phyloP scores from a whole-genome alignment of 441 rosid genomes.

The Populus hybrid region DNA sequence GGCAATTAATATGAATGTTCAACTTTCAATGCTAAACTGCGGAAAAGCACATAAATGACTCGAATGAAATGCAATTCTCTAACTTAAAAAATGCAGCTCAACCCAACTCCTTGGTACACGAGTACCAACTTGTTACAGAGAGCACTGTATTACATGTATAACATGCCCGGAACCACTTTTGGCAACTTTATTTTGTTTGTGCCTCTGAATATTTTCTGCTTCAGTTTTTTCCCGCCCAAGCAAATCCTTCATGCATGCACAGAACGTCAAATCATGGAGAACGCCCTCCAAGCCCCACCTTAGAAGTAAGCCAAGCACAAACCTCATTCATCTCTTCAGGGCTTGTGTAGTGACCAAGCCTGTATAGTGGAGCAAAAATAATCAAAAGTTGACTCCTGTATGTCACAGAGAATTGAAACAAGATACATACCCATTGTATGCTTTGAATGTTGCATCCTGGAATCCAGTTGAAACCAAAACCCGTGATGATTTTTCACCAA shows the following conservation, averaged over 20 bases:
- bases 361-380: constrained; percentile 20
- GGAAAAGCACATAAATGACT: neutral
- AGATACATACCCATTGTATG: constrained; percentile 58
- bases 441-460: constrained; percentile 58
- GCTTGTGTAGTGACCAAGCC: constrained; percentile 86
- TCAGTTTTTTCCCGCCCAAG: constrained; percentile 6
- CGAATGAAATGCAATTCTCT: constrained; percentile 8
- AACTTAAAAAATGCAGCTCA: constrained; percentile 7
- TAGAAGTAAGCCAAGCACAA: constrained; percentile 70
- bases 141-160: constrained; percentile 8
- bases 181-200: constrained; percentile 14
- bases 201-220: constrained; percentile 3
- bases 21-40: neutral
- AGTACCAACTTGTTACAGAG: constrained; percentile 18
- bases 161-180: constrained; percentile 19
- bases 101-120: neutral
- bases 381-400: neutral
- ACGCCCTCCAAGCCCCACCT: constrained; percentile 58
- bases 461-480: constrained; percentile 60
- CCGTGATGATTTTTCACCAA: constrained; percentile 81
- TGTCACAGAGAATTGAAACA: neutral
- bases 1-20: neutral
- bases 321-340: constrained; percentile 87
- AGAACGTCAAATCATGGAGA: constrained; percentile 19
- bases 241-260: neutral